These are phyloP conservation scores for Apocynum venetum DNA, from an alignment of 257 asterid species.

Conservation along the genomic window DNA sequence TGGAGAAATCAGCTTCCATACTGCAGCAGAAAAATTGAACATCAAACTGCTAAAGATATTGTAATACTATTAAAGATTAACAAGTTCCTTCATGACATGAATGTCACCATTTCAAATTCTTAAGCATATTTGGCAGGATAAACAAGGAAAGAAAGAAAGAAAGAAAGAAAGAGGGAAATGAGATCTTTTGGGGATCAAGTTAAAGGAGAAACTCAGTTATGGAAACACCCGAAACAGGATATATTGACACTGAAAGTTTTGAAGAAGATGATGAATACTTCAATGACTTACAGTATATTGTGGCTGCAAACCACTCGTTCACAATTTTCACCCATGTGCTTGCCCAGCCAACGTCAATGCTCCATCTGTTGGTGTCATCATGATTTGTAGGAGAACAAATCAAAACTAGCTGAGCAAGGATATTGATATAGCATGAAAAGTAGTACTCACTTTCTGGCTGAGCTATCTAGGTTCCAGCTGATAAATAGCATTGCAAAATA, in stretches of 20 bases:
- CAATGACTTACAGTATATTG: slow-evolving; percentile 61
- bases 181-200: neutral
- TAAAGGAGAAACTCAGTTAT: too few relatives aligned
- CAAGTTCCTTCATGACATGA: too few relatives aligned
- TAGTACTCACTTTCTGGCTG: slow-evolving; percentile 59
- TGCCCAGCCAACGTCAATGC: slow-evolving; percentile 96
- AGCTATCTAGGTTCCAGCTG: slow-evolving; percentile 84
- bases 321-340: slow-evolving; percentile 93
- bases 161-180: too few relatives aligned
- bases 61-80: too few relatives aligned
- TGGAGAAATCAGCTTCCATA: slow-evolving; percentile 89
- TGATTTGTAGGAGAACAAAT: neutral
- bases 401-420: neutral
- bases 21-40: too few relatives aligned
- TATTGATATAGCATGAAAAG: neutral
- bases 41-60: too few relatives aligned
- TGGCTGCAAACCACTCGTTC: slow-evolving; percentile 93
- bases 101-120: neutral
- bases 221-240: too few relatives aligned
- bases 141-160: neutral
- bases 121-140: neutral
- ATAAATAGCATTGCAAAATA: slow-evolving; percentile 89
- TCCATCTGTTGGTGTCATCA: slow-evolving; percentile 49
- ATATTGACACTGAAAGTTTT: too few relatives aligned
- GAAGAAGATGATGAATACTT: neutral